These are phyloP conservation scores for Termitomyces sp. DNA, from an alignment of 768 basidiomycete species.

Conservation along the genomic window DNA sequence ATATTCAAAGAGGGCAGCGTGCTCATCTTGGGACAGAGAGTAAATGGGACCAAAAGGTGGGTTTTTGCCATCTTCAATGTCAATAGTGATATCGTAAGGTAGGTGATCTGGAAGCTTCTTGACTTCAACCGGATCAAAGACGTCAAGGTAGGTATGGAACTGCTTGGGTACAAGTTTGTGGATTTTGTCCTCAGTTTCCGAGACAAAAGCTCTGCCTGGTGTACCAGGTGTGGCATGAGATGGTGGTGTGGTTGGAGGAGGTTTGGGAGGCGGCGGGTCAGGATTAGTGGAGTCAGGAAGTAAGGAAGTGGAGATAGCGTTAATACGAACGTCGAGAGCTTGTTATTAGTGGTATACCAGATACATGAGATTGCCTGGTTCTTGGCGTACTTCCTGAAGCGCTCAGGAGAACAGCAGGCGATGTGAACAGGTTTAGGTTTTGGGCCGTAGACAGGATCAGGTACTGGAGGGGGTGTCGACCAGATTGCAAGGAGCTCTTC, in stretches of 20 bases:
- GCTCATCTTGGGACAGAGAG: slow-evolving; percentile 24
- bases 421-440: slow-evolving; percentile 3
- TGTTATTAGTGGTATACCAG: not conserved
- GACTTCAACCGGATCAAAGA: slow-evolving; percentile 25
- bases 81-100: slow-evolving; percentile 31
- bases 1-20: slow-evolving; percentile 23
- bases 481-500: too few species aligned
- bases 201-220: too few species aligned
- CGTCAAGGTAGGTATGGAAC: too few species aligned
- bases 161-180: too few species aligned
- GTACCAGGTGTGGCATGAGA: too few species aligned
- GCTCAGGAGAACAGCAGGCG: slow-evolving; percentile 2
- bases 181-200: not conserved
- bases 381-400: slow-evolving; percentile 24
- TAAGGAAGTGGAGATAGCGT: too few species aligned
- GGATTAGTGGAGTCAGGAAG: too few species aligned
- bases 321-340: not conserved
- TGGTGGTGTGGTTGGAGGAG: too few species aligned
- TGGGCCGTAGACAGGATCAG: slow-evolving; percentile 8
- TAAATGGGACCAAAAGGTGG: slow-evolving; percentile 23
- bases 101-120: slow-evolving; percentile 27
- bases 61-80: slow-evolving; percentile 26
- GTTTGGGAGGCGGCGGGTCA: too few species aligned
- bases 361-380: slow-evolving; percentile 10
- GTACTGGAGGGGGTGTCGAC: too few species aligned